Base-by-base conservation (phyloP, 2,329 filamentous ascomycete genomes). In the Macrophomina phaseolina region DNA sequence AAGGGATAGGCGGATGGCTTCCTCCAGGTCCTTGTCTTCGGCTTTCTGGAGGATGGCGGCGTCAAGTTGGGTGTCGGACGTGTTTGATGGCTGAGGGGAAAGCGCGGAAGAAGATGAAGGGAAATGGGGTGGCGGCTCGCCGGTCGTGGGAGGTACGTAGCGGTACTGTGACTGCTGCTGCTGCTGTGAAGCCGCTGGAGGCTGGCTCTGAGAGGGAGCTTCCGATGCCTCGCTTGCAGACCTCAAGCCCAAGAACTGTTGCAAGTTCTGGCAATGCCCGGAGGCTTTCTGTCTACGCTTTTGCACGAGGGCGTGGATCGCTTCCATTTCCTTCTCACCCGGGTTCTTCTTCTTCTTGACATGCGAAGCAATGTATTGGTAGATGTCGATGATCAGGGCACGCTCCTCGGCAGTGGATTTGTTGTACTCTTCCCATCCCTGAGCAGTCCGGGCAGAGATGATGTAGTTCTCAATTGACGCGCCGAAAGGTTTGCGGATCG, bases 381-480 rank as follows among this genome's bases (percentile, higher is more conserved):
- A 96, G 6, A 87, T 83, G 46, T 80, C 77, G 45, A 94, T 75
- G 23, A 94, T 87, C 65, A 90, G 87, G 1, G 82, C 81, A 46
- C 85, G 84, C 77, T 94, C 90, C 68, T 86, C 85, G 0, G 76
- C 74, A 0, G 83, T 85, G 1, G 88, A 81, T 1, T 74, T 73
- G 16, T 81, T 79, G 70, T 88, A 84, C 61, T 94, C 91, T 51
- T 89, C 86, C 68, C 88, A 87, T 1, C 93, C 92, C 75, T 96
- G 91, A 0, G 89, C 84, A 58, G 91, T 91, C 53, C 92, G 85
- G 2, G 92, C 91, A 1, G 91, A 87, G 53, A 93, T 87, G 70
- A 96, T 92, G 75, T 94, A 94, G 70, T 91, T 93, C 58, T 91
- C 84, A 18, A 92, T 88, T 69, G 87, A 91, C 52, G 85, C 88